A percentile compares a stretch with the other conserved stretches of the same genome.
Evolutionary conservation across 2,329 filamentous ascomycete species (phyloP).

Genomic region (Thelonectria blattea): DNA sequence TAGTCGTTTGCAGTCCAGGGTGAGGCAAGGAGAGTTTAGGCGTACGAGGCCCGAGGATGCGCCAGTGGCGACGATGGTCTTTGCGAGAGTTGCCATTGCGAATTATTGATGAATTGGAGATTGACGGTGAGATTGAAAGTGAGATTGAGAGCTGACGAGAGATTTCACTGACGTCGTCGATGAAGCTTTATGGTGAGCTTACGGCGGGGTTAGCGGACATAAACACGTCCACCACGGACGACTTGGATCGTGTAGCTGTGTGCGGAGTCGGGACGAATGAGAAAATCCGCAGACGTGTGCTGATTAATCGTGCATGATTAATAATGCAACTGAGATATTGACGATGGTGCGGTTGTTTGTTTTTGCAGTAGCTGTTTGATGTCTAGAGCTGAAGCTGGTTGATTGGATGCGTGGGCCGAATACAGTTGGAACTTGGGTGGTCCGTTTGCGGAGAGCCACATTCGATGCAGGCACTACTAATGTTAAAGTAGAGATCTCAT

Average conservation of each 20-base stretch:
- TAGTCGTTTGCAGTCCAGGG: not conserved
- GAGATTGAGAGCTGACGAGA: too few relatives aligned
- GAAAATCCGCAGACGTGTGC: not conserved
- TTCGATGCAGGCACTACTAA: not conserved
- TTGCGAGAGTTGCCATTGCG: slow-evolving; percentile 48
- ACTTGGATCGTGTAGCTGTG: not conserved
- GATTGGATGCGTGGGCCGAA: not conserved
- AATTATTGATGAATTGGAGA: not conserved
- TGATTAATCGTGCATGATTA: slow-evolving; percentile 18
- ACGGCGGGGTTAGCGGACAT: slow-evolving; percentile 34
- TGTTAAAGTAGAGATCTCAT: not conserved
- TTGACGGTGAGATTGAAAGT: not conserved
- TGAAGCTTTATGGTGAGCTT: slow-evolving; percentile 6
- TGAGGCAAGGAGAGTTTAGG: not conserved
- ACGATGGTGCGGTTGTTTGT: not conserved
- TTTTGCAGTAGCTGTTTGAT: not conserved
- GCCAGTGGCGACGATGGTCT: slow-evolving; percentile 59
- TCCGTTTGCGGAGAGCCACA: not conserved
- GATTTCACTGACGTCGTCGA: not conserved
- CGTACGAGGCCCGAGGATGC: slow-evolving; percentile 56
- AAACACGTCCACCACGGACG: not conserved
- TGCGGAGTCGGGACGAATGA: not conserved
- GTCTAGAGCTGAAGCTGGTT: not conserved
- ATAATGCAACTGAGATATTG: slow-evolving; percentile 3
- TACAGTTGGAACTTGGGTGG: not conserved